These are phyloP conservation scores for Heritiera littoralis DNA, from an alignment of 345 rosid genomes.

Conservation along the genomic window DNA sequence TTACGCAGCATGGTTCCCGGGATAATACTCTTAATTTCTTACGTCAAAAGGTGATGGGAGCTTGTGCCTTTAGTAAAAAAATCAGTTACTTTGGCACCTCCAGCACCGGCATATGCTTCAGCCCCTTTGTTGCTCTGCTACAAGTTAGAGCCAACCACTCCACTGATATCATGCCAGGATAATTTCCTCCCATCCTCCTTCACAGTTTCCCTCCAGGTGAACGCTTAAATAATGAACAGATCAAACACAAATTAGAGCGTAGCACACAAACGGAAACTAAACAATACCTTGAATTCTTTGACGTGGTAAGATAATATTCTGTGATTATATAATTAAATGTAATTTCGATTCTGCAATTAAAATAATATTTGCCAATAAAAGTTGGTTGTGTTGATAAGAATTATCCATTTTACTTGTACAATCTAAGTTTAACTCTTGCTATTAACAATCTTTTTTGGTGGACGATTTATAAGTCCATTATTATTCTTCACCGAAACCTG, in stretches of 20 bases:
- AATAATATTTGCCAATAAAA: too few relatives aligned
- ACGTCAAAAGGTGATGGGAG: neutral
- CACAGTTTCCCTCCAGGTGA: conserved; percentile 1
- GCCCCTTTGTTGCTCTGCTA: neutral
- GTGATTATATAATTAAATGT: too few relatives aligned
- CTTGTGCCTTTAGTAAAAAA: neutral
- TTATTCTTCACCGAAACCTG: too few relatives aligned
- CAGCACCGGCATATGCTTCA: neutral
- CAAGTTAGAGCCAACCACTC: neutral
- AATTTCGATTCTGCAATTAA: too few relatives aligned
- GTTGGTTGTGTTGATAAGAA: too few relatives aligned
- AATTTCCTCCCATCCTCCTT: neutral
- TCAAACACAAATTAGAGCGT: neutral
- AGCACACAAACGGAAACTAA: neutral
- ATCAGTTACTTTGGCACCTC: neutral
- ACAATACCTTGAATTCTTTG: neutral
- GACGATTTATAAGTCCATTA: too few relatives aligned
- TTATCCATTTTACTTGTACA: too few relatives aligned
- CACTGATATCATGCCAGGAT: neutral
- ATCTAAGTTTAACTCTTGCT: too few relatives aligned
- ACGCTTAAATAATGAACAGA: neutral
- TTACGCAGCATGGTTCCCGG: too few relatives aligned
- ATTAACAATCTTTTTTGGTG: too few relatives aligned
- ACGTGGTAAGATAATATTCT: neutral
- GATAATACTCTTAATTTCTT: too few relatives aligned